These are phyloP conservation scores for Pseudisothecium myosuroides DNA, from an alignment of 225 moss, liverwort and hornwort genomes.

Conservation along the genomic window DNA sequence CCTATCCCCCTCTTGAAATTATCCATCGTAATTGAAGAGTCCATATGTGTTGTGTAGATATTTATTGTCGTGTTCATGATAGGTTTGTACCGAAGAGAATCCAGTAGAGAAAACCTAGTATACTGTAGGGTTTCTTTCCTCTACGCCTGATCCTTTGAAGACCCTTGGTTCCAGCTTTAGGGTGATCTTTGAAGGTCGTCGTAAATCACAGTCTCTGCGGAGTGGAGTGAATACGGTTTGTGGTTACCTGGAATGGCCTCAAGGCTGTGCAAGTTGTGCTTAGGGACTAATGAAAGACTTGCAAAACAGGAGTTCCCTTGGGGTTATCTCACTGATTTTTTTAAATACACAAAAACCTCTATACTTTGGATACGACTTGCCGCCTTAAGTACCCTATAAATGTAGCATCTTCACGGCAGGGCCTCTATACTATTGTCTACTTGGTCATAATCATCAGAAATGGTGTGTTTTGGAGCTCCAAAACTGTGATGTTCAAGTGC, in stretches of 20 bases:
- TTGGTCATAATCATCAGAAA: neutral
- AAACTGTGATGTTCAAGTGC: neutral
- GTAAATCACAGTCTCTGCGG: neutral
- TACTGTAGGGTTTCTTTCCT: neutral
- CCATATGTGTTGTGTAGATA: neutral
- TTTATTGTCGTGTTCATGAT: neutral
- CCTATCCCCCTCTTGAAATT: neutral
- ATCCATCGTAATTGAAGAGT: neutral
- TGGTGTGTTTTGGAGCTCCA: neutral
- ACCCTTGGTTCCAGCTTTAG: neutral
- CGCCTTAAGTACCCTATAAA: neutral
- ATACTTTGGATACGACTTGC: neutral
- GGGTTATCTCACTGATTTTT: neutral
- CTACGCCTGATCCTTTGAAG: neutral
- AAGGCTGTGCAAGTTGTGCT: neutral
- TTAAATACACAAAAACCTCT: neutral
- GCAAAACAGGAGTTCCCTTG: neutral
- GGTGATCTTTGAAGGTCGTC: neutral
- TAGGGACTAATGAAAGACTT: no score
- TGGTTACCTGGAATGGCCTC: neutral
- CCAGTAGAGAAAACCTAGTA: neutral
- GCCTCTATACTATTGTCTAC: neutral
- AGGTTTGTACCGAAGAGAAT: neutral
- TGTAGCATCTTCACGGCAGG: neutral
- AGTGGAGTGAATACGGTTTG: neutral